Evolutionary conservation across 2,329 filamentous ascomycete genomes (phyloP), one percentile per base, ranked within the genome.

Genomic region (Sarocladiaceae sp.): DNA sequence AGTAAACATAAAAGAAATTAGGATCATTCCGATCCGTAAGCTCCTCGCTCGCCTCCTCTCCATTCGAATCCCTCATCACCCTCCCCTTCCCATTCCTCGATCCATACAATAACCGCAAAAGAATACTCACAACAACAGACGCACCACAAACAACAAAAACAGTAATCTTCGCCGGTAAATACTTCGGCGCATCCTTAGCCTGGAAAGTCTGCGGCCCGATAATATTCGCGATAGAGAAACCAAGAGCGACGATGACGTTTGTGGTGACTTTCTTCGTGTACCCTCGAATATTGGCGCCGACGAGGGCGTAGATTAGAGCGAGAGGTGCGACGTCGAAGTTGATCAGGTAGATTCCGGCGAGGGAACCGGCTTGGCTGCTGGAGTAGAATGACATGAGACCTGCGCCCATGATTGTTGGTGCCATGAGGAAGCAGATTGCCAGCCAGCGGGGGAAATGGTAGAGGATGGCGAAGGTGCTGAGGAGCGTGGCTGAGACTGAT

Each of bases 131-230:
- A 15, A 58, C 26, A 3, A 58, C 42, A 2, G 54, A 60, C 55
- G 75, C 73, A 8, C 63, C 64, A 17, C 65, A 69, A 6, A 73
- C 64, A 56, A 75, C 78, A 18, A 68, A 70, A 3, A 82, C 60
- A 15, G 76, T 74, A 7, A 78, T 63, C 52, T 74, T 78, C 7
- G 77, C 79, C 0, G 77, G 80, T 35, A 69, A 61, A 49, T 82
- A 82, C 2, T 67, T 62, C 0, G 76, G 76, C 1, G 71, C 66
- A 57, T 78, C 75, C 0, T 58, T 50, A 3, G 63, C 64, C n/a
- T 73, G 55, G 57, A 74, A 75, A 0, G 71, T 71, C 53, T 75
- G 71, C 2, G 71, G 72, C 1, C 72, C 71, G 50, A 74, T 71
- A 50, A 77, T 69, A 52, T 76, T 77, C n/a, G 73, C 74, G 2